A percentile compares a stretch with the other conserved stretches of the same genome.
These are phyloP conservation scores for Magnolia kwangsiensis DNA, from an alignment of 164 flowering plant genomes.

Conservation along the genomic window DNA sequence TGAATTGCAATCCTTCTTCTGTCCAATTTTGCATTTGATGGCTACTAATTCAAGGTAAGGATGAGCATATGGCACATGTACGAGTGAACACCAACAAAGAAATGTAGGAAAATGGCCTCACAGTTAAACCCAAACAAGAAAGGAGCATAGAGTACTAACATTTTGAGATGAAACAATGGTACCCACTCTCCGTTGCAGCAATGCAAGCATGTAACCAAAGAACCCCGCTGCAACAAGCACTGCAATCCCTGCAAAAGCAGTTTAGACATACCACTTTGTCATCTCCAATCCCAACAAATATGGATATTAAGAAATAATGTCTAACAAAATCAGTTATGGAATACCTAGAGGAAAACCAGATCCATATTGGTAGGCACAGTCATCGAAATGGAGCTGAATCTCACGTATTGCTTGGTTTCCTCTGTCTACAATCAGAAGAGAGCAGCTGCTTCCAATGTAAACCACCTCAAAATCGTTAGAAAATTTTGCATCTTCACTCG, in stretches of 20 bases:
- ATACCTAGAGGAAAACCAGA: constrained; percentile 81
- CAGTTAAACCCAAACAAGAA: not conserved
- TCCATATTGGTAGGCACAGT: constrained; percentile 87
- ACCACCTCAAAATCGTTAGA: constrained; percentile 92
- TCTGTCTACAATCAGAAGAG: constrained; percentile 85
- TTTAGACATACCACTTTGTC: not conserved
- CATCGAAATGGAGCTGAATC: constrained; percentile 91
- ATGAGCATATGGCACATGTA: not conserved
- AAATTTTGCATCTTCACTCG: constrained; percentile 92
- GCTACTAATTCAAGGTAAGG: not conserved
- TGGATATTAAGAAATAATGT: not conserved
- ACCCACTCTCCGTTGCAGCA: constrained; percentile 77
- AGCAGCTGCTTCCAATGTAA: constrained; percentile 94
- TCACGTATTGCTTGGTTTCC: constrained; percentile 89
- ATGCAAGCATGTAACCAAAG: constrained; percentile 91
- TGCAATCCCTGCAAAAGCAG: constrained; percentile 59
- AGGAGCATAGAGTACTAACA: constrained; percentile 37
- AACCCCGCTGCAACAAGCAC: constrained; percentile 84
- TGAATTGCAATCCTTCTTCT: too few species aligned
- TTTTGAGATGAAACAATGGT: constrained; percentile 51
- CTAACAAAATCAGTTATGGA: not conserved
- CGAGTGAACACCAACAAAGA: not conserved
- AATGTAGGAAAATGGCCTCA: not conserved
- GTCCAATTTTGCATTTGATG: not conserved
- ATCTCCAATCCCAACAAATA: not conserved